Conservation (phyloP, 176 grass and related monocot genomes). For the Aegilops bicornis region DNA sequence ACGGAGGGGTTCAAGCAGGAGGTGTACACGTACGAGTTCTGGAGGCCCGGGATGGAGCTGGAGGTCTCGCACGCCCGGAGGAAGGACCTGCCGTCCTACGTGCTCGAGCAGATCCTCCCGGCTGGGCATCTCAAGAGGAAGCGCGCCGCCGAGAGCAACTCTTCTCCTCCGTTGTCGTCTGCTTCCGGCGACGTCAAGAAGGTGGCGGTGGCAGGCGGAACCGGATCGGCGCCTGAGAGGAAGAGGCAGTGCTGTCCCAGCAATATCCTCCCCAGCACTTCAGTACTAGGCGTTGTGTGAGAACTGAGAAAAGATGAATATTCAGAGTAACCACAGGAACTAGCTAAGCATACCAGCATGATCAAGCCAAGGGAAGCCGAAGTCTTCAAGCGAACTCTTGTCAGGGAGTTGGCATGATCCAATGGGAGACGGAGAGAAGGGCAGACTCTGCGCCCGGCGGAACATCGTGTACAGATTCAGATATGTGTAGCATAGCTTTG, state of each 20-base stretch:
- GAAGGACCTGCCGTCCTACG: conserved; percentile 67
- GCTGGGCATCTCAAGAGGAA: conserved; percentile 30
- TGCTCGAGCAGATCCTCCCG: conserved; percentile 25
- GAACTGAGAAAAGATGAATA: neutral
- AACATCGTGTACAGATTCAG: too few relatives aligned
- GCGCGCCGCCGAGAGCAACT: neutral
- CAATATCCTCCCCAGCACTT: neutral
- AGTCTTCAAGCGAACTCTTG: too few relatives aligned
- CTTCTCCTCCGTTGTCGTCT: neutral
- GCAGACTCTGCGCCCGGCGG: too few relatives aligned
- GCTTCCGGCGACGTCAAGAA: neutral
- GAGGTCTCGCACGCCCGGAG: conserved; percentile 61
- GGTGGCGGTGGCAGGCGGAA: neutral
- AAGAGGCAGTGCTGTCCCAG: neutral
- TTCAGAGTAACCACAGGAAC: neutral
- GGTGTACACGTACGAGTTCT: conserved; percentile 67
- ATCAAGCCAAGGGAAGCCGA: too few relatives aligned
- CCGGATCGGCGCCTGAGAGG: neutral
- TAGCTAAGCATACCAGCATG: neutral
- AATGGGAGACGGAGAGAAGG: too few relatives aligned
- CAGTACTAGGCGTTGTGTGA: neutral
- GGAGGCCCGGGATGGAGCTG: conserved; percentile 68
- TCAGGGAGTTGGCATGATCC: too few relatives aligned
- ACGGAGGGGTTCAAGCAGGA: conserved; percentile 58
- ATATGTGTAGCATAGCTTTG: too few relatives aligned